These are phyloP conservation scores for Beauveria varroae DNA, from an alignment of 2,329 filamentous ascomycete genomes.

Conservation along the genomic window DNA sequence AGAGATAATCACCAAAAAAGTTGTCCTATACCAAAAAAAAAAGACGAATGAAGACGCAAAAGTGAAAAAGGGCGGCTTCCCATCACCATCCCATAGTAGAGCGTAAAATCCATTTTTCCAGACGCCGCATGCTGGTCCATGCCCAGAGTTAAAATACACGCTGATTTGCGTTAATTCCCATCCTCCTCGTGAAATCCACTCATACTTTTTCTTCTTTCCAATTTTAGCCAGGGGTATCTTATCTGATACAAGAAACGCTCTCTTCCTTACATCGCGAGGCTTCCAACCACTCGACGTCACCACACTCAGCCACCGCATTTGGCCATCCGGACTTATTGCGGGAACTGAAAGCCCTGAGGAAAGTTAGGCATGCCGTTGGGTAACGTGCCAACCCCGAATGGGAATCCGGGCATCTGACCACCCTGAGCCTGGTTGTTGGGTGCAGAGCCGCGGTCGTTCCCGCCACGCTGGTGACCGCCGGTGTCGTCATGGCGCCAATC, in stretches of 20 bases:
- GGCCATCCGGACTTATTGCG: slow-evolving; percentile 12
- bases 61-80: not conserved
- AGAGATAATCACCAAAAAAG: not conserved
- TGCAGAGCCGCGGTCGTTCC: slow-evolving; percentile 17
- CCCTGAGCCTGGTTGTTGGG: slow-evolving; percentile 15
- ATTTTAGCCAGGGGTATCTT: not conserved
- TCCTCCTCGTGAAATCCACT: not conserved
- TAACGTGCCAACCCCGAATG: slow-evolving; percentile 27
- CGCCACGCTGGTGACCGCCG: slow-evolving; percentile 19
- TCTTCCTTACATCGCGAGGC: not conserved
- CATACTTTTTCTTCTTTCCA: not conserved
- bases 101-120: not conserved
- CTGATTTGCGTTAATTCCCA: not conserved
- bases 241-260: not conserved
- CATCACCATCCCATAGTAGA: not conserved
- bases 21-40: not conserved
- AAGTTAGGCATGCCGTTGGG: slow-evolving; percentile 36
- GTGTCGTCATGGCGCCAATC: slow-evolving; percentile 16
- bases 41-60: not conserved
- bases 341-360: slow-evolving; percentile 31
- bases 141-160: not conserved
- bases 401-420: slow-evolving; percentile 23
- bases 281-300: too few relatives aligned
- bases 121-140: not conserved
- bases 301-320: too few relatives aligned